These are phyloP conservation scores for Rutstroemia sp. DNA, from an alignment of 2,329 filamentous ascomycete species.

Conservation along the genomic window DNA sequence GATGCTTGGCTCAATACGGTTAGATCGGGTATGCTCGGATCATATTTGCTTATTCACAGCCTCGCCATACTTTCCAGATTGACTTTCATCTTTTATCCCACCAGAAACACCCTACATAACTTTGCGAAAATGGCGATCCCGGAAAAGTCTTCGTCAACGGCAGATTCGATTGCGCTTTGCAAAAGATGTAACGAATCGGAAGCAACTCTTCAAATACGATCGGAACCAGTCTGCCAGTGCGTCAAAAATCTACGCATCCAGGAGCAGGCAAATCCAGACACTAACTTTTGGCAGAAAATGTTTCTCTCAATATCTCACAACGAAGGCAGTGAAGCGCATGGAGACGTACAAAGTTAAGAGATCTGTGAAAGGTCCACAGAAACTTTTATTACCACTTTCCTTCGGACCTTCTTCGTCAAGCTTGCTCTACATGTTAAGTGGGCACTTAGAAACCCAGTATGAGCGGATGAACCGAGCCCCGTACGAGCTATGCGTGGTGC, in stretches of 20 bases:
- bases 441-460: conserved; percentile 59
- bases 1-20: neutral
- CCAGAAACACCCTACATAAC: conserved; percentile 1
- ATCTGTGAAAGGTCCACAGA: conserved; percentile 29
- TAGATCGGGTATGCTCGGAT: neutral
- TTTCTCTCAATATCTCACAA: conserved; percentile 68
- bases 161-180: conserved; percentile 14
- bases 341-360: conserved; percentile 51
- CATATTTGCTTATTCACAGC: neutral
- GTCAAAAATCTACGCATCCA: conserved; percentile 7
- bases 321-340: conserved; percentile 75
- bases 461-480: conserved; percentile 55
- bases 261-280: conserved; percentile 8
- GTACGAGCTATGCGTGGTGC: conserved; percentile 59
- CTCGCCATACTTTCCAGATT: neutral
- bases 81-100: neutral
- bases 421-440: conserved; percentile 68
- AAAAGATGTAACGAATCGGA: conserved; percentile 25
- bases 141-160: neutral
- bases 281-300: conserved; percentile 49
- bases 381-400: conserved; percentile 71
- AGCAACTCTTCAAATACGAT: conserved; percentile 27
- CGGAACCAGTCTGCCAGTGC: conserved; percentile 29
- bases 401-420: conserved; percentile 75
- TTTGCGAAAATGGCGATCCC: conserved; percentile 9